Conservation (phyloP, 768 basidiomycete species). For the Auriscalpium vulgare region DNA sequence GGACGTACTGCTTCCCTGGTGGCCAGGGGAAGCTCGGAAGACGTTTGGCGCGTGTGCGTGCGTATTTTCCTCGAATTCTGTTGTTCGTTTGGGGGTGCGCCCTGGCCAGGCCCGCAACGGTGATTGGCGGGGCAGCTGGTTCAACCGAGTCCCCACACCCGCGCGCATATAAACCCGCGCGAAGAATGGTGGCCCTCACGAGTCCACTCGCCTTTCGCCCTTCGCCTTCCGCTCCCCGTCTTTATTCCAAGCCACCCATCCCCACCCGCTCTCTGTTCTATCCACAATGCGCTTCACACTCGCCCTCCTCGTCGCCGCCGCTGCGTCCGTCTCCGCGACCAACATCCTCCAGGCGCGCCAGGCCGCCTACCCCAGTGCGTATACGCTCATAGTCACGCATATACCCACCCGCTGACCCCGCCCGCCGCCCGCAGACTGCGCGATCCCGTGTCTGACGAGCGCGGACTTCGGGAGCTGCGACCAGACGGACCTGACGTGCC, state of each 20-base stretch:
- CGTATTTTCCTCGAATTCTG: not conserved
- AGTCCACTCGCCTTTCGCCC: not conserved
- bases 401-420: not conserved
- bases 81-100: not conserved
- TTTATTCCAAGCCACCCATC: constrained; percentile 17
- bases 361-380: constrained; percentile 5
- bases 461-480: constrained; percentile 40
- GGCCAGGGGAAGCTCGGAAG: too few relatives aligned
- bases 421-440: constrained; percentile 37
- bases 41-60: too few relatives aligned
- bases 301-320: constrained; percentile 28
- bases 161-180: not conserved
- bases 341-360: constrained; percentile 11
- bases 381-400: not conserved
- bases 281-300: constrained; percentile 48
- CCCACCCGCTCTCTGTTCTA: constrained; percentile 6
- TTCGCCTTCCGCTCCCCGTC: constrained; percentile 19
- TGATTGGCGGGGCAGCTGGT: not conserved
- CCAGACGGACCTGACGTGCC: constrained; percentile 44
- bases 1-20: too few relatives aligned
- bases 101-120: not conserved
- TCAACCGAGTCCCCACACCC: not conserved
- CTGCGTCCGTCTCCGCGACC: constrained; percentile 25
- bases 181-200: constrained; percentile 1
- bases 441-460: constrained; percentile 36